A percentile compares a stretch with the other conserved stretches of the same genome.
Conservation (phyloP, 192 early-diverging fungal species). For the Podila minutissima region DNA sequence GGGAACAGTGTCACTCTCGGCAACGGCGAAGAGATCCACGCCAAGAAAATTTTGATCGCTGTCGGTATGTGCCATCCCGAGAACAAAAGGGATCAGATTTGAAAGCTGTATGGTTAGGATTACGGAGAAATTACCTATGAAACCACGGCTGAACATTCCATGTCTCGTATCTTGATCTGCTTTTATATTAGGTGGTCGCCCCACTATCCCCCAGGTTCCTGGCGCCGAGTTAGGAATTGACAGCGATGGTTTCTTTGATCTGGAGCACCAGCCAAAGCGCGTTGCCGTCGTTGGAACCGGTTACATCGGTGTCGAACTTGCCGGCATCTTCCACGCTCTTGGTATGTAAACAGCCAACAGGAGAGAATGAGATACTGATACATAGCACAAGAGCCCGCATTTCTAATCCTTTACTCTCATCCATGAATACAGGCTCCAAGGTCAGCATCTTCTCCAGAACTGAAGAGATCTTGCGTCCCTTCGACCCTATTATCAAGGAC, state of each 20-base stretch:
- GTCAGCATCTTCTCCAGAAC: slow-evolving; percentile 90
- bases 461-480: slow-evolving; percentile 83
- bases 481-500: slow-evolving; percentile 87
- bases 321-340: slow-evolving; percentile 91
- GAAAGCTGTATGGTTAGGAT: slow-evolving; percentile 30
- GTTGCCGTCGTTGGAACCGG: slow-evolving; percentile 91
- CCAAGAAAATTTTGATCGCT: slow-evolving; percentile 93
- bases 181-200: slow-evolving; percentile 65
- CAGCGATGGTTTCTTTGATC: slow-evolving; percentile 96
- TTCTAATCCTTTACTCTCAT: not conserved
- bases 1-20: slow-evolving; percentile 71
- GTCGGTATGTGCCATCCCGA: slow-evolving; percentile 60
- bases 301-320: slow-evolving; percentile 97
- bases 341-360: slow-evolving; percentile 53
- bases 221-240: slow-evolving; percentile 91
- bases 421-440: slow-evolving; percentile 55
- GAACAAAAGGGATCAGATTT: not conserved
- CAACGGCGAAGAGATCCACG: slow-evolving; percentile 64
- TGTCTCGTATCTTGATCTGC: slow-evolving; percentile 1
- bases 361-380: not conserved
- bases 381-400: not conserved
- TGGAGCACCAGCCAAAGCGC: slow-evolving; percentile 90
- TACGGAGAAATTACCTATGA: not conserved
- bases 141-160: not conserved
- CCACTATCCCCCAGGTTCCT: slow-evolving; percentile 79